Base-by-base conservation (phyloP, 2,329 filamentous ascomycete genomes). In the Venturia effusa region DNA sequence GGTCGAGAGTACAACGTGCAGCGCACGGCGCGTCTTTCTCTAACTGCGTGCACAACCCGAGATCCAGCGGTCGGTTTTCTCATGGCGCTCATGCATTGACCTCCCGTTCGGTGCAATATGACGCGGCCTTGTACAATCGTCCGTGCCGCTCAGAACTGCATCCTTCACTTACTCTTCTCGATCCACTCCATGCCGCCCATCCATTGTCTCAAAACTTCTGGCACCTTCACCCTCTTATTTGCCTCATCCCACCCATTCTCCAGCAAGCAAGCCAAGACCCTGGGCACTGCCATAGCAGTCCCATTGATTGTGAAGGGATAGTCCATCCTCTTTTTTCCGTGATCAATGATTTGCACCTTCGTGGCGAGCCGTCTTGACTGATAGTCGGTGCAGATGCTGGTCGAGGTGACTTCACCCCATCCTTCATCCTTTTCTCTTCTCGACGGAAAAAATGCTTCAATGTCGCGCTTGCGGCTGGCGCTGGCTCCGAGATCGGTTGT, bases 261-360 rank as follows among this genome's bases (percentile, higher is more conserved):
- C 67, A 99, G 73, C 61, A 99, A 81, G 6, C 92, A 92, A 30
- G 94, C 92, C 65, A 99, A 73, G 15, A 99, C 89, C 62, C 94
- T 83, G 3, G 94, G 94, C 43, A 97, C 88, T 0, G 94, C 94
- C 70, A 97, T 80, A 0, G 93, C 94, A 1, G 94, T 99, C 0
- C 93, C 95, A 73, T 99, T 99, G 43, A 96, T 81, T 0, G 94
- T 99, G 78, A 90, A 91, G 17, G 92, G 91, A 74, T 91, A 97
- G 1, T 81, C 80, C 48, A 88, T 76, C 34, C 34, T 43, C 71
- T 82, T 84, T n/a, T 70, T 66, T n/a, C 73, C 72, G 11, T 64
- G 68, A 22, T 73, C 76, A 48, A 76, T 76, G 15, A 81, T 67
- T 67, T 87, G 85, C 57, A 90, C 79, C 48, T 88, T 83, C 17